Base-by-base conservation (phyloP, 306 rosid species). In the Lathyrus aphaca region DNA sequence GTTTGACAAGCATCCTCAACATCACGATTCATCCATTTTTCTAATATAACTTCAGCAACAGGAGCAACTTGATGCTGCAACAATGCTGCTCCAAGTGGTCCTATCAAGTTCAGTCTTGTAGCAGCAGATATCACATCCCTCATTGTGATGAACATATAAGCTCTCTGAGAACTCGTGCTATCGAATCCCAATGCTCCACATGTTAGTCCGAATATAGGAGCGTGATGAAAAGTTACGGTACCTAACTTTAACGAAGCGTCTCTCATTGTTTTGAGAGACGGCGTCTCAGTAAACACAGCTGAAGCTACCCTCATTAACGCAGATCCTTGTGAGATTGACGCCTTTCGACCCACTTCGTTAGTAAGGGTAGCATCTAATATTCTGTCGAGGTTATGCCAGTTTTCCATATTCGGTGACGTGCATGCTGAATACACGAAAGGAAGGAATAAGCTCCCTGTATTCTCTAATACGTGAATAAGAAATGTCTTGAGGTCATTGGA, bases 241-340 rank as follows among this genome's bases (percentile, higher is more conserved):
- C 89, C 81, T 43, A 71, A 72, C 74, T 86, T 68, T 6, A 79
- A 40, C 65, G 68, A 82, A 45, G 82, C 10, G 6, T 80, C 87
- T 69, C 95, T 83, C 92, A 87, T 84, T 50, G 76, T 67, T 83
- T 86, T 89, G 25, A 92, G 85, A 59, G 86, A 86, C 18, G 95
- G 86, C 37, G 57, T 72, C 70, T 92, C 96, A 1, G 89, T 54
- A 64, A 87, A 87, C 68, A 82, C 82, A 15, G 84, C 61, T 10
- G 96, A 86, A 73, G 89, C 96, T 67, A 92, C 92, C 80, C 98
- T 86, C 91, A 87, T 84, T 8, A 92, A 83, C 0, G 96, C 95
- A 4, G 96, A 81, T 64, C 96, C 98, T 80, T 92, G 98, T 0
- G 96, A 63, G 38, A 59, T 61, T 0, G 98, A 89, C 14, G 98